These are phyloP conservation scores for Talaromyces atroroseus DNA, from an alignment of 2,329 filamentous ascomycete genomes.

Conservation along the genomic window DNA sequence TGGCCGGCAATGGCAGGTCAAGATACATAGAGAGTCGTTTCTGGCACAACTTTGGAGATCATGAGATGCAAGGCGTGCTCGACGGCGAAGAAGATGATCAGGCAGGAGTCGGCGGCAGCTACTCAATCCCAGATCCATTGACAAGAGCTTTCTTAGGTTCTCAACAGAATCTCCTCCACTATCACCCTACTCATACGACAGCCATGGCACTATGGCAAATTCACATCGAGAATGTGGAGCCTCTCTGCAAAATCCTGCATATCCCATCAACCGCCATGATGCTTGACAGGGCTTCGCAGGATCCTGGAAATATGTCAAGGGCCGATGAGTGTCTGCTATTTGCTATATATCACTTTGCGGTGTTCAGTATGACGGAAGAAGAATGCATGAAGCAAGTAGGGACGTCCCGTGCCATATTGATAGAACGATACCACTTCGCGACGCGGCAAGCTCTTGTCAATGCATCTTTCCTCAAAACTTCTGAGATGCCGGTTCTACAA, in stretches of 20 bases:
- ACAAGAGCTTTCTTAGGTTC: slow-evolving; percentile 14
- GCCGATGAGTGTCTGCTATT: slow-evolving; percentile 33
- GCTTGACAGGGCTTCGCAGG: slow-evolving; percentile 55
- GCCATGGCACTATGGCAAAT: slow-evolving; percentile 69
- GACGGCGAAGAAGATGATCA: slow-evolving; percentile 16
- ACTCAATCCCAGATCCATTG: slow-evolving; percentile 11
- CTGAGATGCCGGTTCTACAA: background rate
- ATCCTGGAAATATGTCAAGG: slow-evolving; percentile 25
- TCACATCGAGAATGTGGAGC: slow-evolving; percentile 69
- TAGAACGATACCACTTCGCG: background rate
- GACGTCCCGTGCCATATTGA: background rate
- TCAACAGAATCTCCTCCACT: slow-evolving; percentile 20
- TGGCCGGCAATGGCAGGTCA: slow-evolving; percentile 28
- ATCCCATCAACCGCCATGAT: slow-evolving; percentile 62
- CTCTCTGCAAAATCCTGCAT: slow-evolving; percentile 66
- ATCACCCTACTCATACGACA: slow-evolving; percentile 22
- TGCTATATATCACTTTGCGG: slow-evolving; percentile 20
- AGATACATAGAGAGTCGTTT: slow-evolving; percentile 39
- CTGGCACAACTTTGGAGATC: slow-evolving; percentile 24
- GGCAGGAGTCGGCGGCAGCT: too few relatives aligned
- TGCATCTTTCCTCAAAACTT: background rate
- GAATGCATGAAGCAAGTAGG: background rate
- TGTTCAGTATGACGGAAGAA: slow-evolving; percentile 22
- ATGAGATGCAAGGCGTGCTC: slow-evolving; percentile 21
- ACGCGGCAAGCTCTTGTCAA: background rate